These are phyloP conservation scores for Neoascochyta sp. DNA, from an alignment of 2,329 filamentous ascomycete genomes.

Conservation along the genomic window DNA sequence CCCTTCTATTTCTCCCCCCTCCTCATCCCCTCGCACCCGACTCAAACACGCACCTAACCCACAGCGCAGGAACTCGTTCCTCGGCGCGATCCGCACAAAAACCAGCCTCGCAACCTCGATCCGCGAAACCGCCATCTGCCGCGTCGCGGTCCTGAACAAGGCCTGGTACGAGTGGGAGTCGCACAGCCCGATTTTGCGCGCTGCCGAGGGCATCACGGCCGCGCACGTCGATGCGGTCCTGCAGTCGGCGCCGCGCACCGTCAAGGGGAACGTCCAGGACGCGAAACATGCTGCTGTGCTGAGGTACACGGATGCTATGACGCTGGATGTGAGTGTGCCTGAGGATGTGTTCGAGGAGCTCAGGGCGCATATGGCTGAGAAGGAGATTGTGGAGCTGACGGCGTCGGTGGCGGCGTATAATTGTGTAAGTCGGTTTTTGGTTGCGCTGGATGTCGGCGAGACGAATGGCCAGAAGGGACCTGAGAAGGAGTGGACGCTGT, in stretches of 20 bases:
- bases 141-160: conserved; percentile 73
- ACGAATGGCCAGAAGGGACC: conserved; percentile 30
- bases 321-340: conserved; percentile 63
- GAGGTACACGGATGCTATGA: conserved; percentile 80
- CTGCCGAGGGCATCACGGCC: conserved; percentile 48
- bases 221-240: conserved; percentile 34
- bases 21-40: too few relatives aligned
- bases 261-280: conserved; percentile 40
- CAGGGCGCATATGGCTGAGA: conserved; percentile 60
- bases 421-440: conserved; percentile 78
- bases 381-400: conserved; percentile 77
- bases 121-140: conserved; percentile 75
- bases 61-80: conserved; percentile 49
- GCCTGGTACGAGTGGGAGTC: conserved; percentile 85
- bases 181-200: conserved; percentile 63
- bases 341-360: conserved; percentile 65
- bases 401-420: conserved; percentile 78
- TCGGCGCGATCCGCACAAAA: conserved; percentile 53
- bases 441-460: conserved; percentile 67
- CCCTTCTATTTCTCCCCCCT: not conserved
- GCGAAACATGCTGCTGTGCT: conserved; percentile 66
- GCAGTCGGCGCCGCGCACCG: conserved; percentile 14
- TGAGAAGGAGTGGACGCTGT: conserved; percentile 8
- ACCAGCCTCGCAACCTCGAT: conserved; percentile 51
- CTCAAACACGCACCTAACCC: too few relatives aligned